Evolutionary conservation across 169 alveolate genomes (phyloP), one percentile per base, ranked within the genome.

Genomic region (Cryptosporidium sp.): DNA sequence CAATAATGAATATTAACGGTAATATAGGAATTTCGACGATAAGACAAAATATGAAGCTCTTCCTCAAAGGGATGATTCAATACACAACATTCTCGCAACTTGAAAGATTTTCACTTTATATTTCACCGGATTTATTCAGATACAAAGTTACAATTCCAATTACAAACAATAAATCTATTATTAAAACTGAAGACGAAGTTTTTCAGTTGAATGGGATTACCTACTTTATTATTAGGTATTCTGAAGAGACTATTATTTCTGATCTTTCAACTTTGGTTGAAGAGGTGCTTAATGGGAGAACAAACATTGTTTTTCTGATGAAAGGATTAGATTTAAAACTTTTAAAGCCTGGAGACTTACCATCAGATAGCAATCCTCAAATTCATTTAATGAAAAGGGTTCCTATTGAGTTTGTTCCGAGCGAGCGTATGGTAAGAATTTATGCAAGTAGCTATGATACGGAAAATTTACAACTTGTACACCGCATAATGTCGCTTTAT

Each of bases 391-490:
- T 73, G 23, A 73, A 73, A 23, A 26, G 71, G 23, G 70, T 60
- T 29, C 70, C 86, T n/a, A 73, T 73, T 16, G 70, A 73, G 56
- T 23, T 73, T 29, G 45, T 73, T 51, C 14, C n/a, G 1, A 33
- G 31, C 23, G 86, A 73, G 45, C 86, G 37, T 31, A 10, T 73
- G n/a, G 21, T 73, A 31, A 73, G 70, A 26, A 73, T 73, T 53
- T 23, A 80, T 44, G 37, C 44, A 23, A 56, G 65, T 0, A 39
- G 10, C 18, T 60, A 75, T 31, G 73, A 60, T 6, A 39, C 18
- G 10, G 72, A 23, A 16, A 42, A 62, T 33, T 18, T 62, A 29
- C 26, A 53, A 8, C 56, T 80, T 10, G 70, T 80, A 42, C 35
- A 37, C n/a, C 21, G 16, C 21, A 62, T 80, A 6, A 80, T 80